A percentile compares a stretch with the other conserved stretches of the same genome.
Evolutionary conservation across 2,329 filamentous ascomycete genomes (phyloP).

Genomic region (Ramichloridium luteum): DNA sequence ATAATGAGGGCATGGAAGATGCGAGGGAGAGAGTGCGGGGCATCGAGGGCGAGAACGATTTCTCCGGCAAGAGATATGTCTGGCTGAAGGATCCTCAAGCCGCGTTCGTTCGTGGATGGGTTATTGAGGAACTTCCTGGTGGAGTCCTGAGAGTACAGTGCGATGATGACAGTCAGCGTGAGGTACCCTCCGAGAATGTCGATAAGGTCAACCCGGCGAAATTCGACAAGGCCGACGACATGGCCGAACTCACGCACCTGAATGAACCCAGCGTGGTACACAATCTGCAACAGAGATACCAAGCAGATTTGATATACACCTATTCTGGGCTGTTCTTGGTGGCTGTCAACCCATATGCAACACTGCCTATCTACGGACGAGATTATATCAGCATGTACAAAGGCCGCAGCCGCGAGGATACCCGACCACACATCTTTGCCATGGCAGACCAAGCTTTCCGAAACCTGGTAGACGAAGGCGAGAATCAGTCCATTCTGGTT

Average conservation of each 20-base stretch:
- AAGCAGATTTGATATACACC: constrained; percentile 90
- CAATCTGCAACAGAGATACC: constrained; percentile 89
- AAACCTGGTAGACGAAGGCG: constrained; percentile 85
- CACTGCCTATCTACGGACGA: constrained; percentile 86
- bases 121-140: constrained; percentile 65
- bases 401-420: constrained; percentile 80
- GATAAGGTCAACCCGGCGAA: constrained; percentile 99
- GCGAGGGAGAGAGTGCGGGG: constrained; percentile 47
- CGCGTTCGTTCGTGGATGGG: constrained; percentile 86
- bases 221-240: constrained; percentile 98
- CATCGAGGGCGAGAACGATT: constrained; percentile 96
- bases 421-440: constrained; percentile 92
- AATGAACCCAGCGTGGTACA: constrained; percentile 98
- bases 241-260: constrained; percentile 95
- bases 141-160: constrained; percentile 74
- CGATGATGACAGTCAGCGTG: constrained; percentile 83
- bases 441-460: constrained; percentile 96
- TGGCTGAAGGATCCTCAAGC: constrained; percentile 82
- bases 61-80: constrained; percentile 95
- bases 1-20: constrained; percentile 61
- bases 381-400: constrained; percentile 99
- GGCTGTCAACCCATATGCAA: constrained; percentile 92
- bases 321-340: constrained; percentile 96
- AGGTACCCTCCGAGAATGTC: constrained; percentile 73
- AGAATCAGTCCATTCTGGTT: constrained; percentile 95